Percentiles rank a stretch among this genome's conserved stretches.
Evolutionary conservation across 805 yeast genomes (phyloP).

Genomic region (Ogataea zsoltii): DNA sequence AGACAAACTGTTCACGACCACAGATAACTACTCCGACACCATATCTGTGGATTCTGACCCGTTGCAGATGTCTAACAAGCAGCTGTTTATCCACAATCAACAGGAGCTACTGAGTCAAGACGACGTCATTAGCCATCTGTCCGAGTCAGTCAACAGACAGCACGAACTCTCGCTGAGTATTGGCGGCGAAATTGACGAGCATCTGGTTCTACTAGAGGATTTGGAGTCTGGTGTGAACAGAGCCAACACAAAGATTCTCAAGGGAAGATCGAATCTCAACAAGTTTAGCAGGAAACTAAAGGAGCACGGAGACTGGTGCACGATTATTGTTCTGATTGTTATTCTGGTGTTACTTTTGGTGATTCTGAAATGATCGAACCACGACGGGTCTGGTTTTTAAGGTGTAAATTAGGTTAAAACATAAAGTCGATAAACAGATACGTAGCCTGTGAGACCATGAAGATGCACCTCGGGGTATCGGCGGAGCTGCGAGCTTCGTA

Average conservation of each 20-base stretch:
- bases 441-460: not conserved
- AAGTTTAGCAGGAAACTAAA: conserved; percentile 42
- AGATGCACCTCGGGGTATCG: not conserved
- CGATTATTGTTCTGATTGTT: conserved; percentile 44
- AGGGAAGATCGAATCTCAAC: conserved; percentile 43
- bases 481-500: not conserved
- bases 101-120: conserved; percentile 51
- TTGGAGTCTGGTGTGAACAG: conserved; percentile 47
- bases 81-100: conserved; percentile 40
- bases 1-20: conserved; percentile 9
- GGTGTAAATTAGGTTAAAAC: no score
- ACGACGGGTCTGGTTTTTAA: not conserved
- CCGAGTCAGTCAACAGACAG: conserved; percentile 45
- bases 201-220: conserved; percentile 49
- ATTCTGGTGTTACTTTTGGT: conserved; percentile 45
- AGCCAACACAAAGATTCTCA: conserved; percentile 40
- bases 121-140: conserved; percentile 38
- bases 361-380: conserved; percentile 33
- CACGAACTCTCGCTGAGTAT: conserved; percentile 47
- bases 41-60: conserved; percentile 9
- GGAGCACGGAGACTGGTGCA: conserved; percentile 51
- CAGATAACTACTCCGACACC: conserved; percentile 6
- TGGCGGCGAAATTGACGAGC: conserved; percentile 48
- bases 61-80: conserved; percentile 28
- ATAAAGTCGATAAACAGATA: not conserved